Evolutionary conservation across 2,329 filamentous ascomycete genomes (phyloP), one percentile per base, ranked within the genome.

Genomic region (Fusarium vanettenii): DNA sequence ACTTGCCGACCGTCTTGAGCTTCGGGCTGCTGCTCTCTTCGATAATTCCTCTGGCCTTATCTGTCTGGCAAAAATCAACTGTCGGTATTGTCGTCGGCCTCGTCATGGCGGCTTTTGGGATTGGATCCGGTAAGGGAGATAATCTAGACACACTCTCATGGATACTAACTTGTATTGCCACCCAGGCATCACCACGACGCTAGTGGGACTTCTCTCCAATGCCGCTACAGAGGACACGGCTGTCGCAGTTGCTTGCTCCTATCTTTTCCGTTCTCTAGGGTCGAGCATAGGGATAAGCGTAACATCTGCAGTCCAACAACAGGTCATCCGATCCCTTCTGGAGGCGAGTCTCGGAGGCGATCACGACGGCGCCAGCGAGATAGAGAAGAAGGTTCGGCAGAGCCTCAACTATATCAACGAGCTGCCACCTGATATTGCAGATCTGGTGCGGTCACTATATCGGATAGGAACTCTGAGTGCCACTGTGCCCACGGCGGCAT

Each of bases 241-340:
- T 3, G 89, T 95, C 2, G 92, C 92, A 5, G 93, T 94, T 16
- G 94, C 94, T 9, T 95, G 93, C 81, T 93, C 91, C 25, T 96
- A 96, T 82, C 89, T 96, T 25, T 96, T 96, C 86, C 91, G 94
- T 43, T 92, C 92, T 1, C 86, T 95, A 1, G 94, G 93, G 18
- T 87, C 94, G 18, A 92, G 92, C 7, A 85, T 95, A 66, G 94
- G 93, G 13, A 86, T 95, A 64, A 92, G 92, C n/a, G 84, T 94
- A 66, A 89, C 89, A 59, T 91, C 93, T 1, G 93, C 93, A 1
- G 87, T 94, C 7, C 88, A 94, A 52, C 94, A 96, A 79, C 90
- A 93, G 78, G 86, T 87, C 5, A 85, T 95, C 22, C 86, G 92
- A 14, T 84, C 84, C 2, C 85, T 88, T 55, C 85, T 96, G 5